Base-by-base conservation (phyloP, 169 alveolate genomes). In the Plasmodium yoelii region DNA sequence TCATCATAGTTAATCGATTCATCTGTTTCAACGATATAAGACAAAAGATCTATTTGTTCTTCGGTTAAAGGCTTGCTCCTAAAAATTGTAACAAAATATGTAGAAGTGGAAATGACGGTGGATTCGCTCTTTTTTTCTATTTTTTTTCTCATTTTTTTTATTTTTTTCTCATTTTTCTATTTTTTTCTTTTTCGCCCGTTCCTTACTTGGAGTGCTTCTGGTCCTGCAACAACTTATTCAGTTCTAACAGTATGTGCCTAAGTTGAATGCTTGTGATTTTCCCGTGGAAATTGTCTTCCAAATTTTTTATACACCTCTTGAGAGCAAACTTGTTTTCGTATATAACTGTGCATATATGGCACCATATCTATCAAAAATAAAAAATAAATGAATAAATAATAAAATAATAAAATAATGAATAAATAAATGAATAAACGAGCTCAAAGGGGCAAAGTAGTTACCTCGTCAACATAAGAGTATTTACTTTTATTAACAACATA, bases 401-500 rank as follows among this genome's bases (percentile, higher is more conserved):
- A n/a, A n/a, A n/a, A n/a, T n/a, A n/a, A n/a, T n/a, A n/a, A n/a
- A n/a, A n/a, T n/a, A n/a, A n/a, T n/a, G n/a, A n/a, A n/a, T n/a
- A n/a, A n/a, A n/a, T n/a, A n/a, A n/a, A n/a, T n/a, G n/a, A n/a
- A n/a, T n/a, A n/a, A n/a, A n/a, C n/a, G n/a, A n/a, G n/a, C n/a
- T 46, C 49, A 65, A 24, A 34, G 4, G 75, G 10, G 5, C 6
- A 74, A 10, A n/a, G 19, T 47, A 10, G 68, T 46, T 55, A 95
- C 97, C 96, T 94, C 97, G 90, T 95, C 95, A 18, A 95, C 97
- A 39, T 94, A 94, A 12, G 94, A 91, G 80, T 93, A 93, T 61
- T 94, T 95, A 68, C 95, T 92, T 74, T 94, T 92, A 77, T 95
- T 97, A 7, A 94, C 97, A 5, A 94, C 97, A 71, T 95, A 96